Percentiles rank a stretch among this genome's conserved stretches.
Evolutionary conservation across 1,139 yeast genomes (phyloP).

Genomic region (Taphrina populina): DNA sequence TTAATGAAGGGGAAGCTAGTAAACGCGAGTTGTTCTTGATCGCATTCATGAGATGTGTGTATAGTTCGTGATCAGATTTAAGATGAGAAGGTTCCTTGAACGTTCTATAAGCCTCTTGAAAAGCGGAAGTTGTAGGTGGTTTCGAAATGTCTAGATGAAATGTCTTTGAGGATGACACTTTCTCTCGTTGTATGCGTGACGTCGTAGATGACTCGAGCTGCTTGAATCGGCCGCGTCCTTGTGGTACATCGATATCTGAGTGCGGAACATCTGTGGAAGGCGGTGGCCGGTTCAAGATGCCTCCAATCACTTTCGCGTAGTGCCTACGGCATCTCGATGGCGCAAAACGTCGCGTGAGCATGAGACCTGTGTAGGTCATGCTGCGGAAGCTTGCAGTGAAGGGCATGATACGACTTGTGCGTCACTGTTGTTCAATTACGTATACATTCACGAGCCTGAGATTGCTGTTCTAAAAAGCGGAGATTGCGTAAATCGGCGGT

Average conservation of each 20-base stretch:
- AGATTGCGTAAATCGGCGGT: too few relatives aligned
- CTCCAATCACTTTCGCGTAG: slow-evolving; percentile 28
- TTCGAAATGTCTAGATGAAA: slow-evolving; percentile 2
- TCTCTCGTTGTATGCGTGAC: neutral
- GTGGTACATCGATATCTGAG: neutral
- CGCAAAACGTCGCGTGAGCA: too few relatives aligned
- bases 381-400: too few relatives aligned
- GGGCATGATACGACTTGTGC: too few relatives aligned
- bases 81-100: slow-evolving; percentile 8
- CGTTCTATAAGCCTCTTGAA: slow-evolving; percentile 5
- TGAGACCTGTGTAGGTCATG: too few relatives aligned
- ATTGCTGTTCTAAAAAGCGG: too few relatives aligned
- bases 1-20: neutral
- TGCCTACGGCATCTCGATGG: too few relatives aligned
- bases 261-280: slow-evolving; percentile 14
- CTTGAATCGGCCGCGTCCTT: neutral
- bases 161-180: too few relatives aligned
- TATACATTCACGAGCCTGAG: too few relatives aligned
- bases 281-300: slow-evolving; percentile 26
- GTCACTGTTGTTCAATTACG: too few relatives aligned
- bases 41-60: neutral
- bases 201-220: neutral
- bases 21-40: neutral
- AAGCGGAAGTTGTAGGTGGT: neutral
- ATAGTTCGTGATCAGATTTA: neutral